phyloP scores from a whole-genome alignment of 495 filamentous ascomycete species.

The Tuber calosporum region DNA sequence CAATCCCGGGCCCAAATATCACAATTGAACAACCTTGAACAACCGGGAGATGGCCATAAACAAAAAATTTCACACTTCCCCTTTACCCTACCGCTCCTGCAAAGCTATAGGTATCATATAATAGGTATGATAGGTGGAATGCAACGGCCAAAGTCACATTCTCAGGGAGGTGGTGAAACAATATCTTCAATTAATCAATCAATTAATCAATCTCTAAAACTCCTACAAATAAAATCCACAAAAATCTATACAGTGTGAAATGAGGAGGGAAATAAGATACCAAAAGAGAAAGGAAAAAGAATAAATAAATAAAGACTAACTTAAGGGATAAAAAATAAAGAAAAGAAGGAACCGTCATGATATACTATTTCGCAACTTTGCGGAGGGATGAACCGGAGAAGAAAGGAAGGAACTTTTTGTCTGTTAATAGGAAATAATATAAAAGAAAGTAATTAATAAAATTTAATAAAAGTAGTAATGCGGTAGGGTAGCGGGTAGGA shows the following conservation, averaged over 20 bases:
- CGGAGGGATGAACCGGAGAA: not conserved
- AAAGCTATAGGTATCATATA: not conserved
- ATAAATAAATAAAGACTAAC: not conserved
- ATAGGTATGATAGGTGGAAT: not conserved
- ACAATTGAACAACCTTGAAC: not conserved
- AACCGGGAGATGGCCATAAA: not conserved
- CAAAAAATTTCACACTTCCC: not conserved
- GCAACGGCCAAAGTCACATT: not conserved
- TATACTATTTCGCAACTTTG: constrained; percentile 1
- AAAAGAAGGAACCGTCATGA: not conserved
- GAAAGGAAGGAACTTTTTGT: not conserved
- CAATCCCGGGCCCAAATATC: not conserved
- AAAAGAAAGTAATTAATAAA: not conserved
- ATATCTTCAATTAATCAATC: not conserved
- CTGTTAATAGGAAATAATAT: not conserved
- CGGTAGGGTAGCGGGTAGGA: not conserved
- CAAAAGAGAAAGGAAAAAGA: not conserved
- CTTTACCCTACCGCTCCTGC: not conserved
- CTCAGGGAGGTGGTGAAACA: not conserved
- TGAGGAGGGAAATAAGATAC: not conserved
- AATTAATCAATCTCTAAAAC: not conserved
- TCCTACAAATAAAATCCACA: constrained; percentile 8
- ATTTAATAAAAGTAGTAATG: not conserved
- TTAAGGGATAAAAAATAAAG: not conserved
- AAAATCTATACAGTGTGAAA: not conserved